Evolutionary conservation across 176 grass and related monocot species (phyloP).

Genomic region (Rhynchospora breviuscula): DNA sequence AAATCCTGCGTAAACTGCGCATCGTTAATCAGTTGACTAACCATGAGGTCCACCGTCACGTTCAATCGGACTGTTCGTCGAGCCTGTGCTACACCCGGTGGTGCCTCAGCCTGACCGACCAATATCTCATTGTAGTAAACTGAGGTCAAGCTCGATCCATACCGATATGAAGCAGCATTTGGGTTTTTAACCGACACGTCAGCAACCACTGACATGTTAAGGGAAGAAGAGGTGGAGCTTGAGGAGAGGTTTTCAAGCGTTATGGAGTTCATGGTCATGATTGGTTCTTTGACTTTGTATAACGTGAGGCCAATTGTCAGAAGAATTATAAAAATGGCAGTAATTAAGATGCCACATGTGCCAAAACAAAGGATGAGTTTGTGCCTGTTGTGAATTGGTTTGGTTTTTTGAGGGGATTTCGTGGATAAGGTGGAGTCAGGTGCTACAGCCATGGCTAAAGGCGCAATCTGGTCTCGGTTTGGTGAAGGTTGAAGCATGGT

Average conservation of each 20-base stretch:
- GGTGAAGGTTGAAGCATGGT: constrained; percentile 16
- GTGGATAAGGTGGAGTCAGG: not conserved
- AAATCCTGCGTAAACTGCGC: constrained; percentile 33
- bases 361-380: constrained; percentile 45
- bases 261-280: constrained; percentile 68
- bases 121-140: constrained; percentile 46
- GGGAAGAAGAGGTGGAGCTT: not conserved
- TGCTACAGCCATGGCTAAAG: constrained; percentile 8
- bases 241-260: constrained; percentile 24
- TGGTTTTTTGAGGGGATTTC: not conserved
- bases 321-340: constrained; percentile 41
- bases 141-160: constrained; percentile 36
- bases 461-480: not conserved
- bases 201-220: constrained; percentile 39
- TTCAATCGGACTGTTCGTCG: constrained; percentile 41
- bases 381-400: constrained; percentile 32
- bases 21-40: constrained; percentile 28
- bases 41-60: constrained; percentile 50
- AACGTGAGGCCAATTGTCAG: constrained; percentile 49
- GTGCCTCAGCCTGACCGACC: constrained; percentile 38
- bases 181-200: constrained; percentile 77
- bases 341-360: constrained; percentile 34
- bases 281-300: constrained; percentile 58
- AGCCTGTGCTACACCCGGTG: constrained; percentile 38
- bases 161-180: constrained; percentile 55